Percentiles rank a stretch among this genome's conserved stretches.
These are phyloP conservation scores for Vicia sativa DNA, from an alignment of 306 rosid genomes.

Conservation along the genomic window DNA sequence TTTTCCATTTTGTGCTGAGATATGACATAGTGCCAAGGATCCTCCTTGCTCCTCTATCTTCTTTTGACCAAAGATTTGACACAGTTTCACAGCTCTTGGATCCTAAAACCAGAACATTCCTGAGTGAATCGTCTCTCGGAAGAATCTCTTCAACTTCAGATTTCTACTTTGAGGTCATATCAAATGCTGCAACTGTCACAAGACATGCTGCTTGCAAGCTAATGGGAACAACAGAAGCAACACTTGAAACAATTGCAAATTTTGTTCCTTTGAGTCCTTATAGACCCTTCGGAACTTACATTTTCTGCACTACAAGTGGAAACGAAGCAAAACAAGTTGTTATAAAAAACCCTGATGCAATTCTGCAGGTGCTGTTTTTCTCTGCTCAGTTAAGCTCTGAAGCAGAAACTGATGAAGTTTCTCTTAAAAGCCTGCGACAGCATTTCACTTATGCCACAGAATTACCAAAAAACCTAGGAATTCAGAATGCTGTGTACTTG, in stretches of 20 bases:
- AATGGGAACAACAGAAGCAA: conserved; percentile 55
- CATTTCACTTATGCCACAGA: conserved; percentile 48
- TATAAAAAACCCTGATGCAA: conserved; percentile 60
- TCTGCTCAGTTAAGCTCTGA: conserved; percentile 49
- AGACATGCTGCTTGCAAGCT: conserved; percentile 61
- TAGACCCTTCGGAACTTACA: conserved; percentile 76
- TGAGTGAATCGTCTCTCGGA: background rate
- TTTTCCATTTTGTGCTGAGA: conserved; percentile 58
- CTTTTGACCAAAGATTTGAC: conserved; percentile 33
- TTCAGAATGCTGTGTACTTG: conserved; percentile 38
- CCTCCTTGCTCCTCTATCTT: conserved; percentile 61
- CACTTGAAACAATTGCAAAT: conserved; percentile 50
- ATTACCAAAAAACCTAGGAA: conserved; percentile 31
- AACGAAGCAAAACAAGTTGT: conserved; percentile 44
- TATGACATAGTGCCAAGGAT: conserved; percentile 73
- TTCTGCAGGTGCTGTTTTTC: conserved; percentile 66
- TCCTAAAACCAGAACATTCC: conserved; percentile 16
- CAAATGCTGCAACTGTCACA: conserved; percentile 52
- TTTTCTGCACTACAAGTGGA: conserved; percentile 56
- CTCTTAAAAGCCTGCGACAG: conserved; percentile 42
- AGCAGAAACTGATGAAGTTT: conserved; percentile 28
- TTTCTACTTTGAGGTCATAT: conserved; percentile 51
- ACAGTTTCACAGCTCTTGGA: conserved; percentile 43
- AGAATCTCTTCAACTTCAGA: background rate
- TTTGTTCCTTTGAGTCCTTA: conserved; percentile 70